A percentile compares a stretch with the other conserved stretches of the same genome.
Evolutionary conservation across 2,329 filamentous ascomycete species (phyloP).

Genomic region (Nannizziopsis arthrosporioides): DNA sequence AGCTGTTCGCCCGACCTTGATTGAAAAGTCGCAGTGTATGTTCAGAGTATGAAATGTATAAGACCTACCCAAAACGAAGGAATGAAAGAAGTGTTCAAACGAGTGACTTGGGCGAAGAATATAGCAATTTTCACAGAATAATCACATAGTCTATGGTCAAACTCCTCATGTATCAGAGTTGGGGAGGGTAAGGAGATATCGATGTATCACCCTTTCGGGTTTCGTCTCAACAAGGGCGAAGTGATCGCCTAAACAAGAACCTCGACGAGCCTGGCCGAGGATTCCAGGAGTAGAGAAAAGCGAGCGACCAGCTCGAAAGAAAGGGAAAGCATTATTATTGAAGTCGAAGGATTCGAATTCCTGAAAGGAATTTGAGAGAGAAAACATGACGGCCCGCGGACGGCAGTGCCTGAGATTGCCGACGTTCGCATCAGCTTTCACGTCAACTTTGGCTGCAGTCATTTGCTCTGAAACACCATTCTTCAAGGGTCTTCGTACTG

Average conservation of each 20-base stretch:
- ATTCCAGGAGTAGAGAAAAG: neutral
- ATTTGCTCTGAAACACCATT: slow-evolving; percentile 10
- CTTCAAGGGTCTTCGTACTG: neutral
- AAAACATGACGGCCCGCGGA: neutral
- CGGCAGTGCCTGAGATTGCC: slow-evolving; percentile 4
- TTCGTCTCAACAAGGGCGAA: neutral
- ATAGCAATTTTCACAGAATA: neutral
- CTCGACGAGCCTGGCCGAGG: slow-evolving; percentile 9
- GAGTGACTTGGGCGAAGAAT: slow-evolving; percentile 9
- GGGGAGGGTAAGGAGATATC: neutral
- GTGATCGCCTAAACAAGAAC: neutral
- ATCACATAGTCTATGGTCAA: slow-evolving; percentile 4
- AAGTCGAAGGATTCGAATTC: neutral
- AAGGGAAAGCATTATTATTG: slow-evolving; percentile 2
- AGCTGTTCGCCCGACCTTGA: neutral
- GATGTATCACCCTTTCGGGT: slow-evolving; percentile 1
- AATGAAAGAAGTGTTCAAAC: slow-evolving; percentile 5
- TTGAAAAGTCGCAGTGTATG: neutral
- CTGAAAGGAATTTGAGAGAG: neutral
- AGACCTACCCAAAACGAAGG: slow-evolving; percentile 10
- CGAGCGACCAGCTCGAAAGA: slow-evolving; percentile 9
- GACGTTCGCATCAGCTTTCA: slow-evolving; percentile 1
- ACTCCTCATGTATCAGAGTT: slow-evolving; percentile 8
- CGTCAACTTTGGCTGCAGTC: neutral
- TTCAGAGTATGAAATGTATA: neutral